phyloP scores from a whole-genome alignment of 2,329 filamentous ascomycete species.

The Fusarium dlaminii region DNA sequence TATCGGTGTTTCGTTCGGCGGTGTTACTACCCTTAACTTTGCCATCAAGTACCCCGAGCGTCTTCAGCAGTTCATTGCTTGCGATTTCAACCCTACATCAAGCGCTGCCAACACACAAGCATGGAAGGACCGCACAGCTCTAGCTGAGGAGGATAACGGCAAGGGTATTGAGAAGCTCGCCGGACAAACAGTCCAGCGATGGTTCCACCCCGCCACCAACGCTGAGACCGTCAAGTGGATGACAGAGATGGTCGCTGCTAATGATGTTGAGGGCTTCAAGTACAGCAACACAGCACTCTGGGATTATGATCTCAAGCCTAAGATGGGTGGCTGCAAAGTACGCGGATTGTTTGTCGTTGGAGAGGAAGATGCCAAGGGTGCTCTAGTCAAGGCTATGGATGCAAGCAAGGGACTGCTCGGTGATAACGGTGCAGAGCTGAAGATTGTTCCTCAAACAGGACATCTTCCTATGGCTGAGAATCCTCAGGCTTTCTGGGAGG shows the following conservation, averaged over 20 bases:
- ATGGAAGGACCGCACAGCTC: conserved; percentile 79
- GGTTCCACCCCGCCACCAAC: conserved; percentile 75
- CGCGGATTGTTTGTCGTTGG: conserved; percentile 77
- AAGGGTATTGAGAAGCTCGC: conserved; percentile 74
- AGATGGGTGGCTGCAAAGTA: conserved; percentile 63
- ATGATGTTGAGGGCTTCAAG: conserved; percentile 75
- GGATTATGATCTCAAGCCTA: conserved; percentile 71
- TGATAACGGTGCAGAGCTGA: conserved; percentile 64
- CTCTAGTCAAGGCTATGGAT: conserved; percentile 82
- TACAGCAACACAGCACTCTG: conserved; percentile 76
- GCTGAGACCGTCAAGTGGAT: conserved; percentile 63
- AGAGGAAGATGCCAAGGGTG: conserved; percentile 73
- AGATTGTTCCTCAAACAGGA: conserved; percentile 74
- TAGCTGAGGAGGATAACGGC: conserved; percentile 68
- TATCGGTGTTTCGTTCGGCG: conserved; percentile 83
- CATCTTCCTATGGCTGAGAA: conserved; percentile 88
- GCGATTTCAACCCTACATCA: conserved; percentile 80
- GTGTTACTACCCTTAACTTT: conserved; percentile 79
- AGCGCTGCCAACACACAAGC: conserved; percentile 79
- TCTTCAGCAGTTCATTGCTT: conserved; percentile 72
- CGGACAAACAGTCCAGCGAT: conserved; percentile 75
- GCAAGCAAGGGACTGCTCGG: conserved; percentile 72
- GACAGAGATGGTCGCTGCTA: conserved; percentile 73
- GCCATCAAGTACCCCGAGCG: conserved; percentile 72
- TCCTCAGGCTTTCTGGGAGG: conserved; percentile 72